These are phyloP conservation scores for Stipa capillata DNA, from an alignment of 176 grass and related monocot genomes.

Conservation along the genomic window DNA sequence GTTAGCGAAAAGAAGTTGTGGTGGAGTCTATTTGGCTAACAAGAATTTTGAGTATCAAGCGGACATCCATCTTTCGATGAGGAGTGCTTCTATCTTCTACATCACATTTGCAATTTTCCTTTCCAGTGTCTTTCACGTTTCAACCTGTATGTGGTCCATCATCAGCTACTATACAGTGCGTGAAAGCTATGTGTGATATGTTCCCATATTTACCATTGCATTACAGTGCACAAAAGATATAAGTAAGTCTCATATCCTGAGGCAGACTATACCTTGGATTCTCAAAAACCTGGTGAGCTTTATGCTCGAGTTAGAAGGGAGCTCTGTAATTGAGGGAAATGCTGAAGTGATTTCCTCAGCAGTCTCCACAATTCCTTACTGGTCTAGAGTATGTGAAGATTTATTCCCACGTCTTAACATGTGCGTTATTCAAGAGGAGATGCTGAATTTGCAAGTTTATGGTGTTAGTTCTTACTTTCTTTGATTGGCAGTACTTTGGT, in stretches of 20 bases:
- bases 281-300: neutral
- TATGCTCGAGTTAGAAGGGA: neutral
- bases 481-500: neutral
- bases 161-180: too few species aligned
- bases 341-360: neutral
- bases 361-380: neutral
- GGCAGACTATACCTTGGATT: neutral
- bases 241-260: neutral
- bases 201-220: neutral
- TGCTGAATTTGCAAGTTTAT: neutral
- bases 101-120: neutral
- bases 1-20: neutral
- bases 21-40: neutral
- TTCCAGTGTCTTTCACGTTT: too few species aligned
- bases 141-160: too few species aligned
- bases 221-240: neutral
- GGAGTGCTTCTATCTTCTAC: neutral
- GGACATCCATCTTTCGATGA: neutral
- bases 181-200: neutral
- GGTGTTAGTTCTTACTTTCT: neutral
- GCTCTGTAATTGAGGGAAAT: neutral
- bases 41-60: neutral
- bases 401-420: neutral
- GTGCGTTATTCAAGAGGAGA: neutral
- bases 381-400: neutral